phyloP scores from a whole-genome alignment of 2,329 filamentous ascomycete species.

The Westerdykella sp. region DNA sequence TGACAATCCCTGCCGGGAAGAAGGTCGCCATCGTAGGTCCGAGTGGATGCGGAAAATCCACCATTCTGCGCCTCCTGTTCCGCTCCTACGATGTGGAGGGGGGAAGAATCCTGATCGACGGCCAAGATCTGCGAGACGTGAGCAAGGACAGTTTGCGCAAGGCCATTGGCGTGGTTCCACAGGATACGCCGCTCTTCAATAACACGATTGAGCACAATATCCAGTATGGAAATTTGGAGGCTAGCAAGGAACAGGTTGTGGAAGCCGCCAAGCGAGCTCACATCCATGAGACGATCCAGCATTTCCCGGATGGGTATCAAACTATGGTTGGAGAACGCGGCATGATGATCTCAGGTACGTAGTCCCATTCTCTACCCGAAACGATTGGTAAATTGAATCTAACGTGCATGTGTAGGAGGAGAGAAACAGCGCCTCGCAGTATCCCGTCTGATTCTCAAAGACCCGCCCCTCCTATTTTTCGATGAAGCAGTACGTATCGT shows the following conservation, averaged over 20 bases:
- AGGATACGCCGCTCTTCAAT: conserved; percentile 96
- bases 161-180: conserved; percentile 89
- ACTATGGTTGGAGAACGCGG: conserved; percentile 91
- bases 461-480: conserved; percentile 86
- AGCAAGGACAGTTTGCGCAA: conserved; percentile 74
- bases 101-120: conserved; percentile 84
- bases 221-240: conserved; percentile 77
- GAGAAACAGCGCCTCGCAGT: conserved; percentile 90
- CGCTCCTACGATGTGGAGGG: conserved; percentile 85
- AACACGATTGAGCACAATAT: conserved; percentile 96
- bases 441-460: conserved; percentile 76
- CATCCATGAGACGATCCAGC: conserved; percentile 67
- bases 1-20: conserved; percentile 91
- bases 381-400: not conserved
- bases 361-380: not conserved
- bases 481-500: conserved; percentile 69
- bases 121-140: conserved; percentile 82
- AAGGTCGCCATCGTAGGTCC: conserved; percentile 95
- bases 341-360: conserved; percentile 78
- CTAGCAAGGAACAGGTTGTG: conserved; percentile 56
- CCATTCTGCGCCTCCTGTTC: conserved; percentile 83
- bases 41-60: conserved; percentile 93
- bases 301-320: conserved; percentile 80
- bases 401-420: conserved; percentile 45
- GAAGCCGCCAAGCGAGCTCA: conserved; percentile 75